Evolutionary conservation across 164 flowering plant species (phyloP), one percentile per base, ranked within the genome.

Genomic region (Aristolochia contorta): DNA sequence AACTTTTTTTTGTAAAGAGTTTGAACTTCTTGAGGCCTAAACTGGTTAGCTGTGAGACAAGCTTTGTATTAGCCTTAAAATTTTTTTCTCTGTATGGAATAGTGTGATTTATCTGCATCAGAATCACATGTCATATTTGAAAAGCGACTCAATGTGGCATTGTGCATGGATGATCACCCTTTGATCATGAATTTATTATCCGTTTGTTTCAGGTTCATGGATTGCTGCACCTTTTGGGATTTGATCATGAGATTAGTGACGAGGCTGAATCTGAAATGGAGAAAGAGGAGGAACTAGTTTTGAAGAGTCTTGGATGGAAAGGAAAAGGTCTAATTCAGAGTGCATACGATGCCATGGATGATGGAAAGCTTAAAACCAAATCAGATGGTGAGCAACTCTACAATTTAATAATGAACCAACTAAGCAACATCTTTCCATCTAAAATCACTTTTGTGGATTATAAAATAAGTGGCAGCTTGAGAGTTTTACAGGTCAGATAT

Each of bases 251-350:
- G 75, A 60, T 90, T 53, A 90, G 97, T 71, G 92, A 86, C 47
- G 96, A 86, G 69, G 96, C 92, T 43, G 96, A 90, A 76, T 72
- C 57, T 58, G 99, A 87, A 75, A 93, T 93, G 97, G 94, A 93
- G 75, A 74, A 75, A 67, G 89, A 82, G 72, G 97, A 90, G 76
- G 94, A 81, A 65, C 75, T 73, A 64, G 80, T 93, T 63, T 69
- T 93, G 71, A 80, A 73, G 58, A 82, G 78, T 68, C 94, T 88
- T 68, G 95, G 85, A 50, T 93, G 97, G 97, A 82, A 80, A 60
- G 98, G 94, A 57, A 92, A 92, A 75, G 94, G 98, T 56, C 69
- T 93, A 65, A 93, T 89, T 65, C 80, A 83, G 66, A 79, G 87
- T 73, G 89, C 98, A 50, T 62, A 63, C 74, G 86, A 85, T 71